These are phyloP conservation scores for Euphrasia confusa DNA, from an alignment of 257 asterid genomes.

Conservation along the genomic window DNA sequence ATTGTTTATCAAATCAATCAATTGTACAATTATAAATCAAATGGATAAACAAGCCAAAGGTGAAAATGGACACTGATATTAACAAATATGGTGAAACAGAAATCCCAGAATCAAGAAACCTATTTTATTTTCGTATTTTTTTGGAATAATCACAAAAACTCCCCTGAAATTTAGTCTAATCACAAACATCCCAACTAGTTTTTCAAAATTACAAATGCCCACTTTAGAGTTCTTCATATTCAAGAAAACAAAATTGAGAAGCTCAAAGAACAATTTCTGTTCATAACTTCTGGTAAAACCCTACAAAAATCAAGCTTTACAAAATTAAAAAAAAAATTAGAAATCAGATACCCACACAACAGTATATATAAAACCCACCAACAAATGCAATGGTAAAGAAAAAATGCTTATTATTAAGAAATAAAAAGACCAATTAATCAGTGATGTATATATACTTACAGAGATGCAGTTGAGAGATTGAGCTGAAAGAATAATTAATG, in stretches of 20 bases:
- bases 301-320: too few species aligned
- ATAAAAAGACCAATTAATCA: constrained; percentile 12
- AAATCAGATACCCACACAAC: constrained; percentile 13
- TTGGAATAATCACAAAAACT: constrained; percentile 2
- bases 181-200: background rate
- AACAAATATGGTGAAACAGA: constrained; percentile 18
- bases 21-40: constrained; percentile 9
- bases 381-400: background rate
- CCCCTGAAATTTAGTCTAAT: background rate
- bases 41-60: constrained; percentile 2
- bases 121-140: constrained; percentile 5
- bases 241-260: background rate
- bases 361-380: constrained; percentile 14
- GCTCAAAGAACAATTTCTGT: background rate
- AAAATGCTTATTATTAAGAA: background rate
- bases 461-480: background rate
- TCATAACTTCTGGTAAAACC: too few species aligned
- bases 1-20: background rate
- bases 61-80: background rate
- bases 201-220: background rate
- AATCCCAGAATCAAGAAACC: constrained; percentile 14
- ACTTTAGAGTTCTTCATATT: background rate
- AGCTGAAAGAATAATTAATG: background rate
- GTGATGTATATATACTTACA: constrained; percentile 32
- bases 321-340: background rate